These are phyloP conservation scores for Podosphaera fusca DNA, from an alignment of 2,329 filamentous ascomycete genomes.

Conservation along the genomic window DNA sequence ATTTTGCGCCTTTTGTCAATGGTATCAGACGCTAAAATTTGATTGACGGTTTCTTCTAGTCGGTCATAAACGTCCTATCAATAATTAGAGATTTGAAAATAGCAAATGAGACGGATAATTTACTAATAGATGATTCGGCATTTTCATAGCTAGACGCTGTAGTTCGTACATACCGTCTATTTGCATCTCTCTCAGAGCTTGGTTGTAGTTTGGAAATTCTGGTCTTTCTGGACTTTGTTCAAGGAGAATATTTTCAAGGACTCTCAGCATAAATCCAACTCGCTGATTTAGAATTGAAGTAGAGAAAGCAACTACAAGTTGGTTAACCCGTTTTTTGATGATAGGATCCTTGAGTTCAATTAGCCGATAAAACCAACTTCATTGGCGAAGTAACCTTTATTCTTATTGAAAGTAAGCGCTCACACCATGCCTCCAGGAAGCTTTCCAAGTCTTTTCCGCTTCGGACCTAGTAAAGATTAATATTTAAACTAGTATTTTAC, in stretches of 20 bases:
- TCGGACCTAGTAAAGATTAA: slow-evolving; percentile 18
- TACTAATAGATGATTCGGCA: slow-evolving; percentile 63
- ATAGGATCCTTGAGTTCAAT: slow-evolving; percentile 37
- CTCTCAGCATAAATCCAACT: slow-evolving; percentile 61
- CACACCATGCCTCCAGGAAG: slow-evolving; percentile 49
- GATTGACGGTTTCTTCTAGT: slow-evolving; percentile 60
- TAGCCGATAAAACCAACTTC: slow-evolving; percentile 14
- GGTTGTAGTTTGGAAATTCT: slow-evolving; percentile 51
- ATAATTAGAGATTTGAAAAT: slow-evolving; percentile 1
- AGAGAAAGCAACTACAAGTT: slow-evolving; percentile 65
- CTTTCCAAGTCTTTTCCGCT: slow-evolving; percentile 34
- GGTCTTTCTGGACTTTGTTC: slow-evolving; percentile 55
- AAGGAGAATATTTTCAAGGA: slow-evolving; percentile 75
- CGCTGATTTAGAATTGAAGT: slow-evolving; percentile 59
- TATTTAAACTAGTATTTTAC: too few relatives aligned
- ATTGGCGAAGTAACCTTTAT: slow-evolving; percentile 28
- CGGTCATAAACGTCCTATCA: slow-evolving; percentile 57
- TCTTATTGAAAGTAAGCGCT: slow-evolving; percentile 41
- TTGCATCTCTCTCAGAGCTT: slow-evolving; percentile 76
- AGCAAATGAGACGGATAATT: not conserved
- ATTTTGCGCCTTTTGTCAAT: slow-evolving; percentile 66
- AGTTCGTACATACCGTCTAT: slow-evolving; percentile 67
- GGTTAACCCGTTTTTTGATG: slow-evolving; percentile 59
- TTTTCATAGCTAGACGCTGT: slow-evolving; percentile 68
- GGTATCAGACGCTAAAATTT: slow-evolving; percentile 49